Conservation (phyloP, 192 early-diverging fungal genomes). For the Entomortierella lignicola region DNA sequence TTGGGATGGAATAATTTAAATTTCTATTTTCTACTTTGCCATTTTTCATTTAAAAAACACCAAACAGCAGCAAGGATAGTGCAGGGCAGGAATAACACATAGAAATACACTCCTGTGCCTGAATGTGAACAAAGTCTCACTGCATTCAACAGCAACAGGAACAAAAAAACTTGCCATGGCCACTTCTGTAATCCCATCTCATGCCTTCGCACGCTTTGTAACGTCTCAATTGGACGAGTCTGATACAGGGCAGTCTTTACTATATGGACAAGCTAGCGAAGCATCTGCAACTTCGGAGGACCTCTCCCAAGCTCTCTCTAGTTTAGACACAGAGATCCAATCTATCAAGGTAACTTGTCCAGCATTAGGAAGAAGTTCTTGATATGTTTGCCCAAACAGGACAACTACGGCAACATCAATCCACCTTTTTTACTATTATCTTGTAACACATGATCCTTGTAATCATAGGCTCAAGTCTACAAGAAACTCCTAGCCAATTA, state of each 20-base stretch:
- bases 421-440: not conserved
- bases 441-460: no score
- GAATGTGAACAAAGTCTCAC: not conserved
- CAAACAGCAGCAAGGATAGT: no score
- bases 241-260: not conserved
- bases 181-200: conserved; percentile 11
- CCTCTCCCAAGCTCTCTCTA: conserved; percentile 5
- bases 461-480: conserved; percentile 40
- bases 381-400: no score
- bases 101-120: no score
- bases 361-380: not conserved
- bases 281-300: conserved; percentile 23
- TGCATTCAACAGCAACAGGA: not conserved
- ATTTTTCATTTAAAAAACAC: no score
- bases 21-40: no score
- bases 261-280: not conserved
- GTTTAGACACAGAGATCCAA: conserved; percentile 39
- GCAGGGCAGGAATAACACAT: no score
- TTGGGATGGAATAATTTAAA: no score
- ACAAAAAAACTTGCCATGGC: conserved; percentile 12
- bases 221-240: conserved; percentile 11
- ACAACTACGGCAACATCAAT: no score
- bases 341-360: conserved; percentile 25
- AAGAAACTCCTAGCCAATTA: conserved; percentile 52
- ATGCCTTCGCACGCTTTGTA: conserved; percentile 31